Evolutionary conservation across 2,329 filamentous ascomycete genomes (phyloP).

Genomic region (Pleurostoma richardsiae): DNA sequence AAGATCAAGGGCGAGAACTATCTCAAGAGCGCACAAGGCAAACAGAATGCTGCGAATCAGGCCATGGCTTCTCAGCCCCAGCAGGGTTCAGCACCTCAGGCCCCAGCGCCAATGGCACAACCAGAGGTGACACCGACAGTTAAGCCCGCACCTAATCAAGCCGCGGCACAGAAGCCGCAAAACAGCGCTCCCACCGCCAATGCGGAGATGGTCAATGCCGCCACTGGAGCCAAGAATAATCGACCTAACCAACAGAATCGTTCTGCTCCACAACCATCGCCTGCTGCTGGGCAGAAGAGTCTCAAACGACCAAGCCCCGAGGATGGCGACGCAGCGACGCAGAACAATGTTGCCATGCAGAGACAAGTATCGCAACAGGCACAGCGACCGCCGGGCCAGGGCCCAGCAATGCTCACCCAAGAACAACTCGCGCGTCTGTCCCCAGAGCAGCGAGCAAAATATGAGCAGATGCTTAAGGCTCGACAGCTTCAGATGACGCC

Average conservation of each 20-base stretch:
- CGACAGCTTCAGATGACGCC: constrained; percentile 8
- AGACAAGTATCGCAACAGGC: constrained; percentile 14
- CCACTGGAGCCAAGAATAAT: constrained; percentile 17
- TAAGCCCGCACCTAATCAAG: constrained; percentile 16
- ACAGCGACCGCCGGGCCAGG: constrained; percentile 2
- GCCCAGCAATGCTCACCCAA: constrained; percentile 19
- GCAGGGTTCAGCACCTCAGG: constrained; percentile 1
- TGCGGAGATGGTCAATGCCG: constrained; percentile 4
- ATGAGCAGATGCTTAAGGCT: constrained; percentile 29
- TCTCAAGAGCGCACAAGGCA: constrained; percentile 6
- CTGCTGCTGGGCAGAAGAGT: constrained; percentile 34
- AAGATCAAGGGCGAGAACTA: constrained; percentile 10
- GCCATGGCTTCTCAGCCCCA: constrained; percentile 3
- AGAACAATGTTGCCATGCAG: constrained; percentile 19
- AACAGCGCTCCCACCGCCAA: constrained; percentile 4
- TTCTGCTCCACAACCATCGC: constrained; percentile 28
- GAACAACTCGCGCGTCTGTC: constrained; percentile 35
- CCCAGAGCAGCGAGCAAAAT: constrained; percentile 39
- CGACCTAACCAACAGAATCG: constrained; percentile 27
- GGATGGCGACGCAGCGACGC: constrained; percentile 28
- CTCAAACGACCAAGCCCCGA: constrained; percentile 47
- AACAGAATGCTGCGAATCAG: constrained; percentile 4
- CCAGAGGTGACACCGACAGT: constrained; percentile 12
- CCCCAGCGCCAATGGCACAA: constrained; percentile 14
- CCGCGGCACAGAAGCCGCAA: constrained; percentile 11